phyloP scores from a whole-genome alignment of 2,329 filamentous ascomycete genomes.

The Colletotrichum gloeosporioides region DNA sequence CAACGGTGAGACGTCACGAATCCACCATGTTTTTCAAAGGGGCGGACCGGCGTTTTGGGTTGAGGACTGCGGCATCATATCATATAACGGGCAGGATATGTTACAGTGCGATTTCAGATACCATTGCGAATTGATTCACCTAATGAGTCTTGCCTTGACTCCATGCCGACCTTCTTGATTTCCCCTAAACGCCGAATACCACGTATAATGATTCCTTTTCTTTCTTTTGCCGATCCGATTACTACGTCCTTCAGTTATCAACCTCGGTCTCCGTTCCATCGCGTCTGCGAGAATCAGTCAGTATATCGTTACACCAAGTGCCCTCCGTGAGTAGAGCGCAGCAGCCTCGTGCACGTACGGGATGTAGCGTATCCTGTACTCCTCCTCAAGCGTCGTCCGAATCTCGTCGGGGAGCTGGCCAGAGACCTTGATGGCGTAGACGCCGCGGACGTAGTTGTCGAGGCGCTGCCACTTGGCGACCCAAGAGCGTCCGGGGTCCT shows the following conservation, averaged over 20 bases:
- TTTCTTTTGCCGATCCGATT: neutral
- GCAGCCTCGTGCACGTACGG: constrained; percentile 50
- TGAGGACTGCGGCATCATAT: neutral
- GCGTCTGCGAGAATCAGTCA: constrained; percentile 42
- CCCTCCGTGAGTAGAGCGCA: neutral
- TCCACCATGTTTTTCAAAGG: neutral
- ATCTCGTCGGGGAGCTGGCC: constrained; percentile 77
- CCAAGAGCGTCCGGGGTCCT: constrained; percentile 86
- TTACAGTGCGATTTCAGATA: constrained; percentile 29
- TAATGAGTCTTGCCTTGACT: constrained; percentile 13
- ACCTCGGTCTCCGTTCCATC: constrained; percentile 62
- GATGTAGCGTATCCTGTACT: constrained; percentile 69
- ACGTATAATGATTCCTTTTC: constrained; percentile 4
- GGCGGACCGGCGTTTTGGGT: constrained; percentile 5
- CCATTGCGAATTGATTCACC: constrained; percentile 26
- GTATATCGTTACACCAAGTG: neutral
- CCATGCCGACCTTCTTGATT: neutral
- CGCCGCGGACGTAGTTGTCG: constrained; percentile 84
- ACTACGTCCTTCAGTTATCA: constrained; percentile 35
- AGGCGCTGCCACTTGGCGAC: constrained; percentile 96
- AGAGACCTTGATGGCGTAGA: constrained; percentile 94
- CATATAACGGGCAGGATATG: neutral
- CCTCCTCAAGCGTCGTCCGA: constrained; percentile 64
- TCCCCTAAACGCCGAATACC: constrained; percentile 33
- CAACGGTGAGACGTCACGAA: neutral